Base-by-base conservation (phyloP, 2,329 filamentous ascomycete genomes). In the Aspergillus tanneri region DNA sequence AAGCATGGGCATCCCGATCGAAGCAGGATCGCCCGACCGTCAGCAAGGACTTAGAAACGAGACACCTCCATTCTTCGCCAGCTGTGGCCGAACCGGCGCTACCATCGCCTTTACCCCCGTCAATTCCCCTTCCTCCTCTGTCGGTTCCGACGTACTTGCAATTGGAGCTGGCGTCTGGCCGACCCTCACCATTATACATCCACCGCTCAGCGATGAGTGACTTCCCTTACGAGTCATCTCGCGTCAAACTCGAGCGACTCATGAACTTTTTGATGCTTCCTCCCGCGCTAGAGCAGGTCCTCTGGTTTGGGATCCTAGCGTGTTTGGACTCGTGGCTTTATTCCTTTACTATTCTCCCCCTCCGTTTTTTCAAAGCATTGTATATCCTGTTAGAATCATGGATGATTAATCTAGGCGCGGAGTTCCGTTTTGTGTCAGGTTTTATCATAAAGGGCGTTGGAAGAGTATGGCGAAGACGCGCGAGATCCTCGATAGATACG, bases 291-390 rank as follows among this genome's bases (percentile, higher is more conserved):
- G 93, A 99, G 71, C 81, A 86, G 37, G 86, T 91, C 0, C 79
- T 99, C 5, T 83, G 85, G 50, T 97, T 99, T 70, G 93, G 93
- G 5, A 85, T 88, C 0, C 72, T 97, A 25, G 91, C 92, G 5
- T 99, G 93, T 70, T 77, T 99, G 5, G 93, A 99, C 67, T 88
- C 92, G 1, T 99, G 92, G 90, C 80, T 99, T 1, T 93, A 96
- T 71, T 95, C 90, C 0, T 95, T 99, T 60, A 99, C 93, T 0
- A 96, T 99, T 36, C 75, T 99, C 0, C 93, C 93, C 0, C 79
- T 99, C 50, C 82, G 93, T 2, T 97, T 99, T 60, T 68, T 87
- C 45, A 87, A 91, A 49, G 92, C 93, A 1, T 61, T 92, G 0
- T 83, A 82, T 16, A 84, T 97, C 2, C 72, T 99, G 21, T 68